These are phyloP conservation scores for Lactarius akahatsu DNA, from an alignment of 768 basidiomycete genomes.

Conservation along the genomic window DNA sequence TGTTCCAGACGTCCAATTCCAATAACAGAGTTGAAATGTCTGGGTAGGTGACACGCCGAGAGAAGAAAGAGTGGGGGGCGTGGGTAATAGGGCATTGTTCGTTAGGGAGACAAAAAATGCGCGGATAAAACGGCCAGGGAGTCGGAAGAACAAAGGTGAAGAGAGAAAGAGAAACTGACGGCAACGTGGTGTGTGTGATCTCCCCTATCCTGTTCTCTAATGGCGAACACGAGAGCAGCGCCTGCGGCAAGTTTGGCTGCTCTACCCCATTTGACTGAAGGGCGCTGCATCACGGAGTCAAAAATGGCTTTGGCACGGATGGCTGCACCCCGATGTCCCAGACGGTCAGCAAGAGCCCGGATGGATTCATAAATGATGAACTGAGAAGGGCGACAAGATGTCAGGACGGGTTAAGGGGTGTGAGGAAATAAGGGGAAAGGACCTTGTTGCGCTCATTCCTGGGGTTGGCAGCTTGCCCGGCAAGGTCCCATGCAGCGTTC, in stretches of 20 bases:
- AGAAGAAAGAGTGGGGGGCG: not conserved
- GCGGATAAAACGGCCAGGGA: not conserved
- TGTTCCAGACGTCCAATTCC: not conserved
- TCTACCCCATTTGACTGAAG: constrained; percentile 67
- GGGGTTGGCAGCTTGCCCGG: constrained; percentile 65
- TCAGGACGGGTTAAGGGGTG: constrained; percentile 15
- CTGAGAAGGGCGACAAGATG: constrained; percentile 37
- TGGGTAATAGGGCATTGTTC: not conserved
- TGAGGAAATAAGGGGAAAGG: constrained; percentile 26
- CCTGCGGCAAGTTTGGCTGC: constrained; percentile 68
- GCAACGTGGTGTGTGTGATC: constrained; percentile 71
- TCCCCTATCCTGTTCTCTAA: constrained; percentile 68
- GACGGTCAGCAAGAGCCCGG: constrained; percentile 53
- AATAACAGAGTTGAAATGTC: not conserved
- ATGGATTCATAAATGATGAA: constrained; percentile 65
- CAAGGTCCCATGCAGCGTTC: constrained; percentile 56
- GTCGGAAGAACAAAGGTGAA: not conserved
- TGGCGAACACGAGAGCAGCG: constrained; percentile 64
- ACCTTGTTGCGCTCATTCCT: constrained; percentile 65
- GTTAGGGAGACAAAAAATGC: not conserved
- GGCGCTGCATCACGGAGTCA: constrained; percentile 59
- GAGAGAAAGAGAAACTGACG: constrained; percentile 34
- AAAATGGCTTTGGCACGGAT: constrained; percentile 69
- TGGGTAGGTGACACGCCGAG: not conserved
- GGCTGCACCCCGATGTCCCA: constrained; percentile 59